phyloP scores from a whole-genome alignment of 169 alveolate species.

The Amoebophrya sp. region DNA sequence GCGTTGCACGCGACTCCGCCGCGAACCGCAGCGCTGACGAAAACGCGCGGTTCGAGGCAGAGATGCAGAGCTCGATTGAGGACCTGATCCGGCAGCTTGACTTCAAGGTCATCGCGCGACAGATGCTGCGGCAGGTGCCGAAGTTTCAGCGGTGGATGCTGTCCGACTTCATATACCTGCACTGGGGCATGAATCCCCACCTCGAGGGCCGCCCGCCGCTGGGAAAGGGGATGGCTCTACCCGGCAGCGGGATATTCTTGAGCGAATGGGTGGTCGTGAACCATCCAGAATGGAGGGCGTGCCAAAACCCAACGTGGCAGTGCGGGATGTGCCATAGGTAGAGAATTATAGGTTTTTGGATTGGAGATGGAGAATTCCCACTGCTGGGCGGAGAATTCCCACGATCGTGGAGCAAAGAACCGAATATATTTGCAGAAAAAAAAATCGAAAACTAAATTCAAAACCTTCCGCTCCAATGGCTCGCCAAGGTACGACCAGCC shows the following conservation, averaged over 20 bases:
- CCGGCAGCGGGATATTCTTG: not conserved
- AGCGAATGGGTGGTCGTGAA: not conserved
- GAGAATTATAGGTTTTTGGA: too few species aligned
- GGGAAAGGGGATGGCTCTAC: not conserved
- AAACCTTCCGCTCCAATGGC: too few species aligned
- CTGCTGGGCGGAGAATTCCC: too few species aligned
- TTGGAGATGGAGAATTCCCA: too few species aligned
- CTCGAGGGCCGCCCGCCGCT: not conserved
- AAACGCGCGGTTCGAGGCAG: too few species aligned
- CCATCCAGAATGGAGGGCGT: not conserved
- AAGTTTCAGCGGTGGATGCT: not conserved
- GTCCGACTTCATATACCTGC: not conserved
- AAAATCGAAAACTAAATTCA: too few species aligned
- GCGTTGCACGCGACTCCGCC: too few species aligned
- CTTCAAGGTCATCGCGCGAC: not conserved
- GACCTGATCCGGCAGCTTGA: too few species aligned
- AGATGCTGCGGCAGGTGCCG: not conserved
- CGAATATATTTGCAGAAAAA: too few species aligned
- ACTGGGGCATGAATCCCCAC: not conserved
- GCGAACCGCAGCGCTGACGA: too few species aligned
- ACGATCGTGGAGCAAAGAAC: too few species aligned
- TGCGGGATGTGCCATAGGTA: not conserved
- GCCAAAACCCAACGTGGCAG: not conserved
- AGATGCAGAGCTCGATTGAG: too few species aligned
- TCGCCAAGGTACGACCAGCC: not conserved